Evolutionary conservation across 1,284 basidiomycete species (phyloP), one percentile per base, ranked within the genome.

Genomic region (Xerocomus nothofagi): DNA sequence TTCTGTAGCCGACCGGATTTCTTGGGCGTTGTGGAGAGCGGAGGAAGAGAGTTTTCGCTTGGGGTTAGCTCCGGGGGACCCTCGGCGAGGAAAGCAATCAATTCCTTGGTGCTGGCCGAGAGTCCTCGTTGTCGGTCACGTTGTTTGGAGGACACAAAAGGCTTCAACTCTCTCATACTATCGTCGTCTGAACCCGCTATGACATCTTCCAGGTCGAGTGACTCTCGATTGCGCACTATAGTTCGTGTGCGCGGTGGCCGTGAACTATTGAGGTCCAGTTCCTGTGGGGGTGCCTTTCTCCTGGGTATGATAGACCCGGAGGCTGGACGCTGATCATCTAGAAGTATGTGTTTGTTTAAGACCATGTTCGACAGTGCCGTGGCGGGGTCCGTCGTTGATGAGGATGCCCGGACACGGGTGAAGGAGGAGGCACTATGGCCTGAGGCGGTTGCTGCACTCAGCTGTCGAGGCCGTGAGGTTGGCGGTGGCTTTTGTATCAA

Each of bases 161-260:
- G 54, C 49, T 49, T 58, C 31, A 57, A 30, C 27, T 56, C 59
- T 23, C 62, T 65, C 48, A 58, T 55, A 32, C 34, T 65, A 55
- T 47, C 65, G 47, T 80, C 80, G 55, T 84, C 86, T 14, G 79
- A 84, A 37, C 76, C 81, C 37, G 73, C 79, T 81, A 88, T 82
- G 32, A 88, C 68, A 51, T 88, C 86, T 60, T 90, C 88, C 54
- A 88, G 60, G 62, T 88, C 82, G 53, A 89, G 60, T 10, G 84
- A 86, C 62, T 88, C 88, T 33, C 77, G 73, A 57, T 82, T 81
- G 39, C 72, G 74, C 49, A 75, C 77, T 32, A 78, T 61, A 56
- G 72, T 78, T 32, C 80, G 75, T 10, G 74, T 80, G 36, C 79
- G 76, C 43, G 63, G 49, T 23, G 78, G 75, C 34, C 53, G 56